Conservation (phyloP, 495 filamentous ascomycete genomes). For the Tuber magnatum region DNA sequence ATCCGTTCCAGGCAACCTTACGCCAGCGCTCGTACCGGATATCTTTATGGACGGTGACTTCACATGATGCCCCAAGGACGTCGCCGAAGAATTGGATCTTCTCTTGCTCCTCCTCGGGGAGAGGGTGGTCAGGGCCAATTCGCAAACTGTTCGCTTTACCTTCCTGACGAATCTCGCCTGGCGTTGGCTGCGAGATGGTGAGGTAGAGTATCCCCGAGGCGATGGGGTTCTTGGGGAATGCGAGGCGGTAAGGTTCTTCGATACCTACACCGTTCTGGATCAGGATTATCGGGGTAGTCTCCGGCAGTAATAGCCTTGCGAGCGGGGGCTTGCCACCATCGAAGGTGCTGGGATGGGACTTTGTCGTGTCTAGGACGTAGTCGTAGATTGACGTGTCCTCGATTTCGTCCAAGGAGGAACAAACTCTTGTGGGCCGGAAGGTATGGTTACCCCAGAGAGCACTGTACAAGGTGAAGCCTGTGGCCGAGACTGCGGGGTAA, state of each 20-base stretch:
- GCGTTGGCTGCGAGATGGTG: constrained; percentile 46
- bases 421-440: constrained; percentile 20
- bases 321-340: constrained; percentile 47
- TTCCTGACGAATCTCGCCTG: constrained; percentile 47
- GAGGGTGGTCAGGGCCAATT: constrained; percentile 45
- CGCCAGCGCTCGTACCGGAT: constrained; percentile 46
- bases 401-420: constrained; percentile 7
- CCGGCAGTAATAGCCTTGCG: constrained; percentile 48
- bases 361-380: constrained; percentile 56
- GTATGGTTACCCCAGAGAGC: constrained; percentile 17
- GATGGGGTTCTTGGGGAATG: constrained; percentile 50
- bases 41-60: constrained; percentile 40
- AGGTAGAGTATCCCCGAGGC: constrained; percentile 52
- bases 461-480: constrained; percentile 27
- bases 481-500: constrained; percentile 16
- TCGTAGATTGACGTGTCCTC: constrained; percentile 45
- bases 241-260: constrained; percentile 49
- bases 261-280: constrained; percentile 61
- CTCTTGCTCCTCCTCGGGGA: constrained; percentile 19
- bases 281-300: constrained; percentile 50
- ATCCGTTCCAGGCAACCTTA: constrained; percentile 51
- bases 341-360: constrained; percentile 48
- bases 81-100: constrained; percentile 41
- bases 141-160: constrained; percentile 42
- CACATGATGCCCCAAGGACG: constrained; percentile 43